Percentiles rank a stretch among this genome's conserved stretches.
Evolutionary conservation across 352 stramenopile genomes (phyloP).

Genomic region (Thraustochytrium sp.): DNA sequence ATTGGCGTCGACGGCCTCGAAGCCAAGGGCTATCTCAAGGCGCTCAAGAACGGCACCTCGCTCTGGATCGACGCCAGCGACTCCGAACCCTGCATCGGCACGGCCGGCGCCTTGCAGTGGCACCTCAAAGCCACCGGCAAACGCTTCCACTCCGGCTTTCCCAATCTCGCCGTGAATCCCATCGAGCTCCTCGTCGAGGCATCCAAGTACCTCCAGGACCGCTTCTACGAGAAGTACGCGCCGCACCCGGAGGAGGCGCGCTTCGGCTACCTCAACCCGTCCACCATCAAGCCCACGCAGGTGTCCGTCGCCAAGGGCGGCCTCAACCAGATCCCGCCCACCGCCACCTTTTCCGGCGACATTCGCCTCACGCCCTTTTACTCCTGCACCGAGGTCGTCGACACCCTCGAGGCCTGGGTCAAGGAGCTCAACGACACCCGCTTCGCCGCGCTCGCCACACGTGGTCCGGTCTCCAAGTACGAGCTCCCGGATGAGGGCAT

Average conservation of each 20-base stretch:
- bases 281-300: conserved; percentile 54
- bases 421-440: conserved; percentile 70
- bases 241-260: conserved; percentile 67
- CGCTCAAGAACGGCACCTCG: conserved; percentile 80
- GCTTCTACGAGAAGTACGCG: conserved; percentile 80
- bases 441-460: conserved; percentile 66
- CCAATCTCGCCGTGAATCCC: conserved; percentile 78
- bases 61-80: conserved; percentile 86
- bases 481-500: conserved; percentile 68
- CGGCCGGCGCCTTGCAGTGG: conserved; percentile 73
- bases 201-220: conserved; percentile 69
- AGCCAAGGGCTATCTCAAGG: conserved; percentile 76
- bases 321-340: conserved; percentile 69
- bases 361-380: conserved; percentile 84
- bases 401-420: conserved; percentile 63
- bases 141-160: conserved; percentile 80
- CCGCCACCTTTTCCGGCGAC: conserved; percentile 78
- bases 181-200: conserved; percentile 78
- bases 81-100: conserved; percentile 82
- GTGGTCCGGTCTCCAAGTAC: conserved; percentile 82
- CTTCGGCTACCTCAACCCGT: conserved; percentile 75
- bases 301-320: conserved; percentile 54
- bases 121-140: conserved; percentile 78
- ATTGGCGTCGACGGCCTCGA: conserved; percentile 80
- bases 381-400: conserved; percentile 70